phyloP scores from a whole-genome alignment of 768 basidiomycete species.

The Collybiopsis luxurians region DNA sequence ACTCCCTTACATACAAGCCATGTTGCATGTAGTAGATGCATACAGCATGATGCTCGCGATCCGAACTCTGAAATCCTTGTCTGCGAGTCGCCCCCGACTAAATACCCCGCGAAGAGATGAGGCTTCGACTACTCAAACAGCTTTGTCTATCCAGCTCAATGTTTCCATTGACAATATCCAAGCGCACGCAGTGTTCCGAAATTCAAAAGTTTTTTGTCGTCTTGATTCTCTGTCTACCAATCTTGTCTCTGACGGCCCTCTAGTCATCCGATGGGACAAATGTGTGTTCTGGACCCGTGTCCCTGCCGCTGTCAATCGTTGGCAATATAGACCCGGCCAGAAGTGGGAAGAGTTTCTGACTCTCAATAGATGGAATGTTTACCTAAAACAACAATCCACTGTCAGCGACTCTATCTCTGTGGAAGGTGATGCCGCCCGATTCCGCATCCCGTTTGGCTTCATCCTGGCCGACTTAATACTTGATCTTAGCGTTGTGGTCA shows the following conservation, averaged over 20 bases:
- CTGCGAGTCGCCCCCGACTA: constrained; percentile 16
- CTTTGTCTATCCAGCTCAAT: constrained; percentile 22
- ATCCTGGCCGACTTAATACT: constrained; percentile 73
- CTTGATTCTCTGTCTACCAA: constrained; percentile 35
- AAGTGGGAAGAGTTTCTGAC: constrained; percentile 77
- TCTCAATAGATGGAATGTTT: constrained; percentile 51
- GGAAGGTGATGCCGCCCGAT: constrained; percentile 58
- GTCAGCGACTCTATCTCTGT: constrained; percentile 37
- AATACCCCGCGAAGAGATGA: constrained; percentile 14
- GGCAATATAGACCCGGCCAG: constrained; percentile 32
- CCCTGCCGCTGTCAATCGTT: constrained; percentile 30
- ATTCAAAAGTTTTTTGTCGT: constrained; percentile 44
- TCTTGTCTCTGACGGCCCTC: constrained; percentile 21
- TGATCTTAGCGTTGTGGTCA: constrained; percentile 64
- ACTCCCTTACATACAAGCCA: constrained; percentile 51
- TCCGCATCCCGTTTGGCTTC: constrained; percentile 83
- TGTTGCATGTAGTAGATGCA: constrained; percentile 61
- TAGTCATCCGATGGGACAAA: constrained; percentile 37
- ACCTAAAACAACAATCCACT: constrained; percentile 27
- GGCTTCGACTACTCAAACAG: constrained; percentile 16
- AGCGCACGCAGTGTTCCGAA: constrained; percentile 44
- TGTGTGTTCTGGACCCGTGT: constrained; percentile 59
- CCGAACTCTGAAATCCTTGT: constrained; percentile 46
- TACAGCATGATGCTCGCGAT: constrained; percentile 69
- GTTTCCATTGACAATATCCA: constrained; percentile 44